Evolutionary conservation across 192 early-diverging fungal genomes (phyloP).

Genomic region (Chytriomyces confervae): DNA sequence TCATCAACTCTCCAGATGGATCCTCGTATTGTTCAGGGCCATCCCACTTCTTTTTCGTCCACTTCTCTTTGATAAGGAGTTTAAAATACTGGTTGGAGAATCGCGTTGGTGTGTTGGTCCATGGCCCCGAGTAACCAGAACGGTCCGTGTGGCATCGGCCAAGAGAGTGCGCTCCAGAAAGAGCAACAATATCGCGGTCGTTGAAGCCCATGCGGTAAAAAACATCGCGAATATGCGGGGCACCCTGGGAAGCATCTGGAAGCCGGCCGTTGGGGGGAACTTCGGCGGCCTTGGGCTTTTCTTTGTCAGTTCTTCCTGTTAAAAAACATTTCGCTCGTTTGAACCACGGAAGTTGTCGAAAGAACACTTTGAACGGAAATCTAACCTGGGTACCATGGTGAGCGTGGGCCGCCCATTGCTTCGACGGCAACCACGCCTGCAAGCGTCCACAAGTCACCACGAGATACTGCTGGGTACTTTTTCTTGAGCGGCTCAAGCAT

Average conservation of each 20-base stretch:
- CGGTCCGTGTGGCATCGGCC: slow-evolving; percentile 66
- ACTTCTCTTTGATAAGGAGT: slow-evolving; percentile 46
- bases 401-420: slow-evolving; percentile 69
- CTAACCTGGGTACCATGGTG: slow-evolving; percentile 63
- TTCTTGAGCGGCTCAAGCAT: slow-evolving; percentile 69
- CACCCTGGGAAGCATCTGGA: slow-evolving; percentile 68
- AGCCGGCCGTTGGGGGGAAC: slow-evolving; percentile 71
- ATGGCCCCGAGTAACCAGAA: slow-evolving; percentile 71
- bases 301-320: slow-evolving; percentile 57
- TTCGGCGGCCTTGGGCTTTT: slow-evolving; percentile 39
- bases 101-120: slow-evolving; percentile 83
- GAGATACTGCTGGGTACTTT: slow-evolving; percentile 64
- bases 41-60: slow-evolving; percentile 72
- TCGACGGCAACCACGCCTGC: slow-evolving; percentile 72
- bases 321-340: neutral
- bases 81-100: slow-evolving; percentile 93
- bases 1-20: slow-evolving; percentile 62
- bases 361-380: neutral
- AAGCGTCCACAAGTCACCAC: slow-evolving; percentile 78
- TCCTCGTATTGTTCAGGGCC: slow-evolving; percentile 88
- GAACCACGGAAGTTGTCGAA: neutral
- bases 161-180: slow-evolving; percentile 39
- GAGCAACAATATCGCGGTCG: slow-evolving; percentile 81
- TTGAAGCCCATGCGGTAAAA: slow-evolving; percentile 66
- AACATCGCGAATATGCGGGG: slow-evolving; percentile 63